These are phyloP conservation scores for Teratosphaeria nubilosa DNA, from an alignment of 2,329 filamentous ascomycete species.

Conservation along the genomic window DNA sequence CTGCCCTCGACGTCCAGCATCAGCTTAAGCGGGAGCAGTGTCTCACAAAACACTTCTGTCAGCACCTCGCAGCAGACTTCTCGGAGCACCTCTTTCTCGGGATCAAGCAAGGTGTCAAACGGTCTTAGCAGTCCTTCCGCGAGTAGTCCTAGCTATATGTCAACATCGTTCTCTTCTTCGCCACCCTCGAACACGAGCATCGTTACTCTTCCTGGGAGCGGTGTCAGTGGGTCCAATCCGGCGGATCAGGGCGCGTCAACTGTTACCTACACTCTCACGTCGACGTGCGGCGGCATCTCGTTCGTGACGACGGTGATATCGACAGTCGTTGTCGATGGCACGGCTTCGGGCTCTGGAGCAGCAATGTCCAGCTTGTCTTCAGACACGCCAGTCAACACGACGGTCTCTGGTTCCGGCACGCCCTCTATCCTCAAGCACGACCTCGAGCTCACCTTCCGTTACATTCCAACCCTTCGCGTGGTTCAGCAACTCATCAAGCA, in stretches of 20 bases:
- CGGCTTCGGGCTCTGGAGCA: not conserved
- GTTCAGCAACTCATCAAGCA: not conserved
- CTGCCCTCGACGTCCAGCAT: not conserved
- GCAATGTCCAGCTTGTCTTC: not conserved
- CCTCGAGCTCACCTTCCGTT: not conserved
- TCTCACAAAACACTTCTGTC: not conserved
- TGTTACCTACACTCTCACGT: not conserved
- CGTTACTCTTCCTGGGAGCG: not conserved
- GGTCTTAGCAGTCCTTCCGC: not conserved
- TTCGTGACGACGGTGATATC: not conserved
- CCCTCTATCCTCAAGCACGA: not conserved
- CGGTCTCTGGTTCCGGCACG: not conserved
- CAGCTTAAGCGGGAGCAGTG: not conserved
- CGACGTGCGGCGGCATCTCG: not conserved
- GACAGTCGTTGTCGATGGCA: not conserved
- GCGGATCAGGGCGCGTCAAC: not conserved
- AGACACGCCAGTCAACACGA: not conserved
- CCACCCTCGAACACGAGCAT: not conserved
- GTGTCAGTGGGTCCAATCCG: not conserved
- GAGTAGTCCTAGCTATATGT: not conserved
- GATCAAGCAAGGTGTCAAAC: not conserved
- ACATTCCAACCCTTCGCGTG: not conserved
- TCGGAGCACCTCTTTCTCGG: not conserved
- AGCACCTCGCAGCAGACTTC: not conserved
- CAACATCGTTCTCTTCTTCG: not conserved